A percentile compares a stretch with the other conserved stretches of the same genome.
Conservation (phyloP, 2,329 filamentous ascomycete genomes). For the Penicillium sp. region DNA sequence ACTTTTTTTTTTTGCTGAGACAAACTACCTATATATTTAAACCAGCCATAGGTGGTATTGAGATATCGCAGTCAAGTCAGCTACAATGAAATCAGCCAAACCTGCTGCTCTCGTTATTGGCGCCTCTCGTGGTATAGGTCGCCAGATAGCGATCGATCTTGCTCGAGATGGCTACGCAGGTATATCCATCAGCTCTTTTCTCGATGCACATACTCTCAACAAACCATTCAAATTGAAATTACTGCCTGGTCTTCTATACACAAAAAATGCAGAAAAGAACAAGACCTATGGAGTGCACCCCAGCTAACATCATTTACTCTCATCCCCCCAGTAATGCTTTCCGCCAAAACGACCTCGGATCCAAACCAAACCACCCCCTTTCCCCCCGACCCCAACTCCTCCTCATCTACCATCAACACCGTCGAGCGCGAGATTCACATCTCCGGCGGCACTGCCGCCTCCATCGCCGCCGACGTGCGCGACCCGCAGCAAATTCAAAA, state of each 20-base stretch:
- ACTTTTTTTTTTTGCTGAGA: too few relatives aligned
- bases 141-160: slow-evolving; percentile 72
- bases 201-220: slow-evolving; percentile 2
- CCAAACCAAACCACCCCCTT: slow-evolving; percentile 53
- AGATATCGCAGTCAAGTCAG: background rate
- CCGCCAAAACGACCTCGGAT: slow-evolving; percentile 68
- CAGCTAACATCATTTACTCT: too few relatives aligned
- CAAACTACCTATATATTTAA: too few relatives aligned
- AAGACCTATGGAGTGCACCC: too few relatives aligned
- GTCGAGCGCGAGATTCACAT: slow-evolving; percentile 67
- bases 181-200: slow-evolving; percentile 30
- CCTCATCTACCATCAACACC: slow-evolving; percentile 70
- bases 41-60: too few relatives aligned
- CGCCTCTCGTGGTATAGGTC: slow-evolving; percentile 72
- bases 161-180: slow-evolving; percentile 65
- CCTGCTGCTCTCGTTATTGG: slow-evolving; percentile 65
- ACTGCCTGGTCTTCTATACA: too few relatives aligned
- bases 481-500: slow-evolving; percentile 54
- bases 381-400: slow-evolving; percentile 70
- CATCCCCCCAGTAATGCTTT: slow-evolving; percentile 55
- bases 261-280: too few relatives aligned
- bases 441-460: slow-evolving; percentile 57
- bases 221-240: background rate
- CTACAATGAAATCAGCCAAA: slow-evolving; percentile 15
- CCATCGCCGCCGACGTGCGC: slow-evolving; percentile 66